Evolutionary conservation across 495 filamentous ascomycete genomes (phyloP).

Genomic region (Aspergillus biplanus): DNA sequence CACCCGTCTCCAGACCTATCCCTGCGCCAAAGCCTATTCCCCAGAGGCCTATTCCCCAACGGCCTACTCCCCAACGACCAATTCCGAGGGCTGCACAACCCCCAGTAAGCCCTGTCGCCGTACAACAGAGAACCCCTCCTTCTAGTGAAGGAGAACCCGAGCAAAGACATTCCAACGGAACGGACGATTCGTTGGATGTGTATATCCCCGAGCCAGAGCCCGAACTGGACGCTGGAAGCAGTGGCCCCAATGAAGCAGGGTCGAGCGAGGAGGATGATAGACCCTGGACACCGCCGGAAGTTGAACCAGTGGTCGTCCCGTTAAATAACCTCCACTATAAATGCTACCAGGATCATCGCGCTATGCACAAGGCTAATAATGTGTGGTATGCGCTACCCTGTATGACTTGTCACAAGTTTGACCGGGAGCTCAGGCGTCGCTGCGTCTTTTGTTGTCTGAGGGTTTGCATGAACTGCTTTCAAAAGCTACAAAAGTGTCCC

Average conservation of each 20-base stretch:
- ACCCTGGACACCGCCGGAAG: slow-evolving; percentile 37
- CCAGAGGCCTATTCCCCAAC: slow-evolving; percentile 6
- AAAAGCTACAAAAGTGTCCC: slow-evolving; percentile 41
- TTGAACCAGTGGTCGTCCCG: slow-evolving; percentile 41
- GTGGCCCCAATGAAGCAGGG: slow-evolving; percentile 29
- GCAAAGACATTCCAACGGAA: slow-evolving; percentile 15
- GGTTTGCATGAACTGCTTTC: slow-evolving; percentile 47
- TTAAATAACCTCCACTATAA: slow-evolving; percentile 45
- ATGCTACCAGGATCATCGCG: slow-evolving; percentile 52
- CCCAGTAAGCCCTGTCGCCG: slow-evolving; percentile 11
- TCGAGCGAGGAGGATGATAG: slow-evolving; percentile 35
- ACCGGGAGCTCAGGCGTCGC: slow-evolving; percentile 47
- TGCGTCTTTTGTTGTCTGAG: slow-evolving; percentile 56
- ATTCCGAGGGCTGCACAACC: slow-evolving; percentile 6
- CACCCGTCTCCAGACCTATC: slow-evolving; percentile 6
- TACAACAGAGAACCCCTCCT: slow-evolving; percentile 25
- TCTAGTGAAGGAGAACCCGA: slow-evolving; percentile 25
- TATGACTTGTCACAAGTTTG: slow-evolving; percentile 52
- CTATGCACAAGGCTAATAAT: slow-evolving; percentile 48
- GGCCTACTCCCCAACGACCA: slow-evolving; percentile 8
- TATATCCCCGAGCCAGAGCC: slow-evolving; percentile 48
- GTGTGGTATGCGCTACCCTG: slow-evolving; percentile 52
- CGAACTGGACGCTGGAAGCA: slow-evolving; percentile 22
- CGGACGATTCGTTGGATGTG: slow-evolving; percentile 37
- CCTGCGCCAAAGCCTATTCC: slow-evolving; percentile 9